Conservation (phyloP, 140 eudicot species). For the Bidens hawaiensis region DNA sequence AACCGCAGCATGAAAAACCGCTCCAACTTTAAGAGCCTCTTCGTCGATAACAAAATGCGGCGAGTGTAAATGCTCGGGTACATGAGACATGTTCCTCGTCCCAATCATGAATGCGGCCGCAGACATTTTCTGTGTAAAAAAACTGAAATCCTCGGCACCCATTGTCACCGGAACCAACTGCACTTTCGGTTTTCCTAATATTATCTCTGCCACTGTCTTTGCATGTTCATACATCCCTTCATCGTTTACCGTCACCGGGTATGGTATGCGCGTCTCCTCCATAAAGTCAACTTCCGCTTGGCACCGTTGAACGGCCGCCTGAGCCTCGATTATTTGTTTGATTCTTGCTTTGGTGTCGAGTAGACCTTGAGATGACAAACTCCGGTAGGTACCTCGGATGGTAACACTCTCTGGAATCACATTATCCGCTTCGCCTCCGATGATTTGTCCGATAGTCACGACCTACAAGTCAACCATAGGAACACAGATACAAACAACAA, state of each 20-base stretch:
- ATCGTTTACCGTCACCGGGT: constrained; percentile 56
- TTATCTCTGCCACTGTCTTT: too few species aligned
- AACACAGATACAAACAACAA: too few species aligned
- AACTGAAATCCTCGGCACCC: constrained; percentile 87
- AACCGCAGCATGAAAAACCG: constrained; percentile 73
- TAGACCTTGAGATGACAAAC: constrained; percentile 51
- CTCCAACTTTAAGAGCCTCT: constrained; percentile 57
- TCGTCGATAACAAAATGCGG: constrained; percentile 60
- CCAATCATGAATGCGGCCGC: constrained; percentile 58
- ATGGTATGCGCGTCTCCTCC: constrained; percentile 55
- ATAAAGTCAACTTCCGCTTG: constrained; percentile 54
- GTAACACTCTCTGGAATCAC: constrained; percentile 48
- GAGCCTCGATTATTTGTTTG: constrained; percentile 38
- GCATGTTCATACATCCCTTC: too few species aligned
- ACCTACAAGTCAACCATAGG: constrained; percentile 35
- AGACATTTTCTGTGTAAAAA: constrained; percentile 60
- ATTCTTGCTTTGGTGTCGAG: constrained; percentile 40
- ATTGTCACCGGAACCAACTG: constrained; percentile 31
- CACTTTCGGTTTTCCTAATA: constrained; percentile 59
- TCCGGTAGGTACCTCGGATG: constrained; percentile 57
- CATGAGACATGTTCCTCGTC: constrained; percentile 35
- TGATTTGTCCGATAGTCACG: constrained; percentile 44
- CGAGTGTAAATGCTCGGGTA: constrained; percentile 45
- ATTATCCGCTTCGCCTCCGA: constrained; percentile 42
- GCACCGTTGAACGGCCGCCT: constrained; percentile 65